These are phyloP conservation scores for Didymella segeticola DNA, from an alignment of 2,329 filamentous ascomycete species.

Conservation along the genomic window DNA sequence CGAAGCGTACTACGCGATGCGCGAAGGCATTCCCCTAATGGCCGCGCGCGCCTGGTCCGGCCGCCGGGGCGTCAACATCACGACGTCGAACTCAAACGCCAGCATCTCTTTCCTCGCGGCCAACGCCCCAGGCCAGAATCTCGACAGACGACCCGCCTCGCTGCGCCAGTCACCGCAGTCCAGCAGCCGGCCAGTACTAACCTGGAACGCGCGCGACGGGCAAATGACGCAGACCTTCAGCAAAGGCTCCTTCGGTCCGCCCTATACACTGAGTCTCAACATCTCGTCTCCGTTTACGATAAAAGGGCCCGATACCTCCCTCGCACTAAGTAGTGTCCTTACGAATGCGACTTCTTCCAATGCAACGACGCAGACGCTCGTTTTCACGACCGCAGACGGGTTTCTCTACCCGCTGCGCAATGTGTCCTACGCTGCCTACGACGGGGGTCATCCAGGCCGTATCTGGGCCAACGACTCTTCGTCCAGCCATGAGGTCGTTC, in stretches of 20 bases:
- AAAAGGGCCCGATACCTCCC: slow-evolving; percentile 52
- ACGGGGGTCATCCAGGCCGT: slow-evolving; percentile 56
- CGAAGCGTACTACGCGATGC: slow-evolving; percentile 57
- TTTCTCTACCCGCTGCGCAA: slow-evolving; percentile 58
- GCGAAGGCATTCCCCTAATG: slow-evolving; percentile 54
- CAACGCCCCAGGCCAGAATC: slow-evolving; percentile 54
- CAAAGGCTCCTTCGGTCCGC: slow-evolving; percentile 54
- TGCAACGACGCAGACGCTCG: slow-evolving; percentile 34
- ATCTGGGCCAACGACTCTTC: slow-evolving; percentile 60
- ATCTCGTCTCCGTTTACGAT: slow-evolving; percentile 55
- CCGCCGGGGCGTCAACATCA: slow-evolving; percentile 43
- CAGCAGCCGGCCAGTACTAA: slow-evolving; percentile 33
- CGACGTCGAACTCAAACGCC: slow-evolving; percentile 27
- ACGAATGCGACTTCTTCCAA: slow-evolving; percentile 25
- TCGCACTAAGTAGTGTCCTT: slow-evolving; percentile 43
- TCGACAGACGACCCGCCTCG: slow-evolving; percentile 46
- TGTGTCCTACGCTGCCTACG: slow-evolving; percentile 54
- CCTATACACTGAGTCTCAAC: slow-evolving; percentile 53
- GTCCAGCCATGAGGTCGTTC: slow-evolving; percentile 55
- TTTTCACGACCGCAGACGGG: slow-evolving; percentile 51
- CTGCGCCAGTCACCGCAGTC: slow-evolving; percentile 9
- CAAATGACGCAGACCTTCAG: slow-evolving; percentile 29
- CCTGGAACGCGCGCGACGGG: slow-evolving; percentile 38
- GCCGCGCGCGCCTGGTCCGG: slow-evolving; percentile 55
- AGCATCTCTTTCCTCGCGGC: slow-evolving; percentile 49